Base-by-base conservation (phyloP, 345 rosid genomes). In the Microcos paniculata region DNA sequence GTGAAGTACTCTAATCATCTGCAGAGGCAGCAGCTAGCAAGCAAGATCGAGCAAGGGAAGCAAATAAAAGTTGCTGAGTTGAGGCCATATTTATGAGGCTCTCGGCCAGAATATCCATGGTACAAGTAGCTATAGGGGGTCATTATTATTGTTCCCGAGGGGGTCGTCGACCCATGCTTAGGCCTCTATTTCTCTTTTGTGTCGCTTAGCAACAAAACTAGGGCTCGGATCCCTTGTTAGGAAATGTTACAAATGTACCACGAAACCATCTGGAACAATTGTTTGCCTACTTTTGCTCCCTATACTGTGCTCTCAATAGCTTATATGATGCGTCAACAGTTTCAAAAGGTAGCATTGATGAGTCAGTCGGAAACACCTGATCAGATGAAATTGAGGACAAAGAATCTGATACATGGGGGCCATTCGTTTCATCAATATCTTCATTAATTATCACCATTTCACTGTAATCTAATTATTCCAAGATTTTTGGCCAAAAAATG, bases 351-450 rank as follows among this genome's bases (percentile, higher is more conserved):
- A 72, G 55, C 85, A 76, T 80, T 76, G 81, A 80, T 76, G 66
- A 71, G 79, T 80, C 85, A 70, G 76, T 80, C 73, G 59, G 65
- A 76, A 76, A 70, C 82, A 82, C 72, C 81, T 74, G 81, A 70
- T 77, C 76, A 65, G 75, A 64, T 78, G 57, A 65, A 62, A 40
- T 66, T 61, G 42, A 75, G 81, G 78, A 23, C 79, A 65, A 76
- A 56, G 72, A 55, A 70, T 70, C 74, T 69, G 56, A 56, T 43
- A 11, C 42, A 46, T 4, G 40, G 68, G 53, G 52, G n/a, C 45
- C 72, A 30, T 68, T 48, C 42, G 5, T 40, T 14, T 64, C 23
- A 0, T 28, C 23, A 14, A 8, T 58, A 16, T 69, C n/a, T 69
- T 69, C 58, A 9, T 42, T n/a, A 18, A 49, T 56, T 13, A 40